These are phyloP conservation scores for Priceomyces melissophilus DNA, from an alignment of 805 yeast species.

Conservation along the genomic window DNA sequence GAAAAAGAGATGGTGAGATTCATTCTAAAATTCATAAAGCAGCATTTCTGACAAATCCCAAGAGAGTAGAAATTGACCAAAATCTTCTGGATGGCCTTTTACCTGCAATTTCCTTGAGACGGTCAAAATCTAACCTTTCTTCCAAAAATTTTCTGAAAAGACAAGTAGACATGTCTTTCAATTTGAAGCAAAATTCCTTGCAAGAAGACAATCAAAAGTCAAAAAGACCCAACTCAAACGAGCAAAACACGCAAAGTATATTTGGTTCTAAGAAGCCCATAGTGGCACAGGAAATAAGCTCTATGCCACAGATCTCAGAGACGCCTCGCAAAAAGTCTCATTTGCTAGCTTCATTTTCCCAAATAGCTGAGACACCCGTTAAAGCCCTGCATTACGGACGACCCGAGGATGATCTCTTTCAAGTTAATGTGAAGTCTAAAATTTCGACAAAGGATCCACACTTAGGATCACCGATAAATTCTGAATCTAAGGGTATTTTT, in stretches of 20 bases:
- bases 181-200: constrained; percentile 4
- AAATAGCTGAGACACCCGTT: constrained; percentile 29
- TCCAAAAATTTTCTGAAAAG: constrained; percentile 36
- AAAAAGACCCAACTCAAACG: constrained; percentile 5
- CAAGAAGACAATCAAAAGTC: not conserved
- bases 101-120: constrained; percentile 33
- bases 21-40: constrained; percentile 11
- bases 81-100: constrained; percentile 16
- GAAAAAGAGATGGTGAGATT: not conserved
- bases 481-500: too few species aligned
- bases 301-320: constrained; percentile 1
- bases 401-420: too few species aligned
- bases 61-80: constrained; percentile 16
- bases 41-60: not conserved
- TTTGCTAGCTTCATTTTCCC: constrained; percentile 12
- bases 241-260: constrained; percentile 8
- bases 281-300: not conserved
- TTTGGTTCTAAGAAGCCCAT: not conserved
- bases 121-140: constrained; percentile 39
- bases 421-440: too few species aligned
- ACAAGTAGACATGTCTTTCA: constrained; percentile 37
- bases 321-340: constrained; percentile 1
- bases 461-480: too few species aligned
- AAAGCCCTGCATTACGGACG: not conserved
- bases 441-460: too few species aligned